A percentile compares a stretch with the other conserved stretches of the same genome.
Conservation (phyloP, 371 early-diverging fungal genomes). For the Mortierella sp. region DNA sequence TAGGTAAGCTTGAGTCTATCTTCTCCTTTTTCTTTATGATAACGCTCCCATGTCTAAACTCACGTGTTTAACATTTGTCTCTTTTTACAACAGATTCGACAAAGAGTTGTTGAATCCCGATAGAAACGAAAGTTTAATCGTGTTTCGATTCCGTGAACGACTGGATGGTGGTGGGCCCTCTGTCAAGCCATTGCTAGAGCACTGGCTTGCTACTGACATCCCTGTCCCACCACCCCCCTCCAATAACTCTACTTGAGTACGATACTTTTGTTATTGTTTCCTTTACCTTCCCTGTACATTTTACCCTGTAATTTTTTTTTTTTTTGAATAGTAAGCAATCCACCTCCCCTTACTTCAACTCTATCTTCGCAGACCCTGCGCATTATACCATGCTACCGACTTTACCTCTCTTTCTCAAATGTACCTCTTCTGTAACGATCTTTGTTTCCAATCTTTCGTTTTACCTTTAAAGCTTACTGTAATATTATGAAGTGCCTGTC, state of each 20-base stretch:
- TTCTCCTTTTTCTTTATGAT: neutral
- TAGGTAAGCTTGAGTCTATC: constrained; percentile 34
- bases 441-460: neutral
- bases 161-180: constrained; percentile 63
- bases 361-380: neutral
- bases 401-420: neutral
- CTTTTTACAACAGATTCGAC: constrained; percentile 43
- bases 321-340: neutral
- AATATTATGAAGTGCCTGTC: too few relatives aligned
- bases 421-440: neutral
- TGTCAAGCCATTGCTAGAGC: constrained; percentile 64
- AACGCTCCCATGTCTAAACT: constrained; percentile 13
- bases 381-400: constrained; percentile 7
- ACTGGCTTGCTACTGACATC: constrained; percentile 61
- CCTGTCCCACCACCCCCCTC: constrained; percentile 31
- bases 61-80: constrained; percentile 13
- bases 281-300: neutral
- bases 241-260: constrained; percentile 5
- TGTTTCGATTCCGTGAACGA: constrained; percentile 67
- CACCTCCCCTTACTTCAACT: neutral
- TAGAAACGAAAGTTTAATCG: constrained; percentile 57
- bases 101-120: constrained; percentile 60
- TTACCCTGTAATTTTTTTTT: neutral
- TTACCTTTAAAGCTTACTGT: neutral
- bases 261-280: neutral